These are phyloP conservation scores for Penstemon eatonii DNA, from an alignment of 257 asterid genomes.

Conservation along the genomic window DNA sequence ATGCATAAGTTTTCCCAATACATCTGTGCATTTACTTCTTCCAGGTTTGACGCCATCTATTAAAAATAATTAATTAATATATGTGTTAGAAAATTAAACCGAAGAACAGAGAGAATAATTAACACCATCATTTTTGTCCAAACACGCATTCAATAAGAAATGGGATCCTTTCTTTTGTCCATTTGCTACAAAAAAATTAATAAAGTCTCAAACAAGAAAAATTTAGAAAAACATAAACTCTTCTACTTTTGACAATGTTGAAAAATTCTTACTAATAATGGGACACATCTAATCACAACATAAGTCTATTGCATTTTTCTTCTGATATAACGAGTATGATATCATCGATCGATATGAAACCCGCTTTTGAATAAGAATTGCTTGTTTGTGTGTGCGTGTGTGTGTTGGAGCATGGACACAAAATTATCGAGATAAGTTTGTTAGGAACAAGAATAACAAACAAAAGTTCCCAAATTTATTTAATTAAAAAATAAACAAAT, in stretches of 20 bases:
- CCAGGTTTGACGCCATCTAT: constrained; percentile 41
- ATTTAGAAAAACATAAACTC: background rate
- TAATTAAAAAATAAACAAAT: constrained; percentile 20
- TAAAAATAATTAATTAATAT: too few species aligned
- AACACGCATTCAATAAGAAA: constrained; percentile 53
- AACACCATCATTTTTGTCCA: constrained; percentile 31
- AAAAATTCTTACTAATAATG: too few species aligned
- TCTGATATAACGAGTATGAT: too few species aligned
- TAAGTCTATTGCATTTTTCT: too few species aligned
- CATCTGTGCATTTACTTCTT: too few species aligned
- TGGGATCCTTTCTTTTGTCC: constrained; percentile 56
- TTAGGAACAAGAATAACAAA: constrained; percentile 31
- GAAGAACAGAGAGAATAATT: background rate
- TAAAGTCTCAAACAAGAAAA: too few species aligned
- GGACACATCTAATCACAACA: too few species aligned
- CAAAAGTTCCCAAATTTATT: constrained; percentile 25
- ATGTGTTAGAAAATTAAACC: too few species aligned
- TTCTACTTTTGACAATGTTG: too few species aligned
- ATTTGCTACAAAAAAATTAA: constrained; percentile 24
- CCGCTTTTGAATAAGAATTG: too few species aligned
- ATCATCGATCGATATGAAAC: too few species aligned
- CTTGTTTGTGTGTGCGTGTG: constrained; percentile 5
- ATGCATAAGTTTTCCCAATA: too few species aligned
- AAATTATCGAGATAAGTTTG: constrained; percentile 27
- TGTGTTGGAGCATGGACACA: constrained; percentile 25